phyloP scores from a whole-genome alignment of 768 basidiomycete species.

The Austroboletus eburneus region DNA sequence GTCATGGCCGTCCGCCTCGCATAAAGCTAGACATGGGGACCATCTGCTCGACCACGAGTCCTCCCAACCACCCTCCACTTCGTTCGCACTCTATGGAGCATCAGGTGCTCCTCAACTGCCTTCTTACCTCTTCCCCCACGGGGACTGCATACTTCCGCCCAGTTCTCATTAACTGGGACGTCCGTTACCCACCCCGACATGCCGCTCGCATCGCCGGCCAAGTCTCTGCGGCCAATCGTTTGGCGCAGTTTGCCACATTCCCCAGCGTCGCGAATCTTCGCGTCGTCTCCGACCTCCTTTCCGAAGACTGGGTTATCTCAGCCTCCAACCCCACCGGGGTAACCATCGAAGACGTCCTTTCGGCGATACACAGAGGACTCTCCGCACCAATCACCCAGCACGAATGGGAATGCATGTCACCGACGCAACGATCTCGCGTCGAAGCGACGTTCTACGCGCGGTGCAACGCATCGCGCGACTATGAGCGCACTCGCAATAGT shows the following conservation, averaged over 20 bases:
- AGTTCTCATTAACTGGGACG: slow-evolving; percentile 45
- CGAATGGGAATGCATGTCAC: slow-evolving; percentile 43
- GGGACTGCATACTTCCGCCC: slow-evolving; percentile 9
- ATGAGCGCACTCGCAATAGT: slow-evolving; percentile 30
- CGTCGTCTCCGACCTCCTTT: slow-evolving; percentile 45
- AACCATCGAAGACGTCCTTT: slow-evolving; percentile 49
- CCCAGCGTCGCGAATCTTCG: slow-evolving; percentile 38
- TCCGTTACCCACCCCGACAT: slow-evolving; percentile 39
- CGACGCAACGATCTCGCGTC: slow-evolving; percentile 41
- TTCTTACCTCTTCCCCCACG: slow-evolving; percentile 12
- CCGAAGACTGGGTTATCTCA: slow-evolving; percentile 39
- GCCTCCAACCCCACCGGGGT: slow-evolving; percentile 42
- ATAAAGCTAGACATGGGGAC: slow-evolving; percentile 15
- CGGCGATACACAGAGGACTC: slow-evolving; percentile 41
- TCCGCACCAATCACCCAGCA: slow-evolving; percentile 33
- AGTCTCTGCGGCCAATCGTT: slow-evolving; percentile 18
- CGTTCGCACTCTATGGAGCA: slow-evolving; percentile 17
- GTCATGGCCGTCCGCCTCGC: not conserved
- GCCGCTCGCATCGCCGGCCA: slow-evolving; percentile 13
- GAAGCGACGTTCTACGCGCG: slow-evolving; percentile 41
- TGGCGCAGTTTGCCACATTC: slow-evolving; percentile 40
- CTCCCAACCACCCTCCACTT: not conserved
- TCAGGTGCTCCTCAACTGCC: slow-evolving; percentile 10
- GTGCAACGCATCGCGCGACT: slow-evolving; percentile 38
- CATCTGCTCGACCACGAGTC: not conserved